These are phyloP conservation scores for Leccinum longicurvipes DNA, from an alignment of 768 basidiomycete species.

Conservation along the genomic window DNA sequence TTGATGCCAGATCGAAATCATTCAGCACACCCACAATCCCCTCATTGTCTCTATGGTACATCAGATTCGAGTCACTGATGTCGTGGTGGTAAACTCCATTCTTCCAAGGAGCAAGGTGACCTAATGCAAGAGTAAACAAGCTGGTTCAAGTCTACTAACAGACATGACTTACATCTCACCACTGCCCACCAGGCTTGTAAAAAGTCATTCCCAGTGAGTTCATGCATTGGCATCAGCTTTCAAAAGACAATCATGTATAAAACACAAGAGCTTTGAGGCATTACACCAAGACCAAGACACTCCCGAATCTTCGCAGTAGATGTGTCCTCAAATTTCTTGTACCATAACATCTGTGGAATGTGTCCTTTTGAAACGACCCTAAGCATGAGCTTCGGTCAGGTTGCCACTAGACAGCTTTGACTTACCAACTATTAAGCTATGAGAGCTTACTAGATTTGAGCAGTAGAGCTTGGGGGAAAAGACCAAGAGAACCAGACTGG, in stretches of 20 bases:
- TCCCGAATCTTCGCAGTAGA: neutral
- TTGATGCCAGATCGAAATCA: too few species aligned
- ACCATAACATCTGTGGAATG: neutral
- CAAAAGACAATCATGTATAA: neutral
- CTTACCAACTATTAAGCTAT: too few species aligned
- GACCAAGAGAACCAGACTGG: too few species aligned
- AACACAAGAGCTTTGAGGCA: neutral
- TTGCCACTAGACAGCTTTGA: too few species aligned
- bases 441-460: too few species aligned
- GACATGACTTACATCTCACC: neutral
- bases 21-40: too few species aligned
- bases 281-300: too few species aligned
- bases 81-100: neutral
- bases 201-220: neutral
- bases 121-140: neutral
- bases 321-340: neutral
- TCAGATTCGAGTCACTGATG: neutral
- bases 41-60: neutral
- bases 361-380: too few species aligned
- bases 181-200: neutral
- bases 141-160: neutral
- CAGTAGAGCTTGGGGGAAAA: too few species aligned
- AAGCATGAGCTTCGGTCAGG: too few species aligned
- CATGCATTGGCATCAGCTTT: neutral
- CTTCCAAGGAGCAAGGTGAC: neutral